Evolutionary conservation across 306 rosid genomes (phyloP).

Genomic region (Sicyos baderoa): DNA sequence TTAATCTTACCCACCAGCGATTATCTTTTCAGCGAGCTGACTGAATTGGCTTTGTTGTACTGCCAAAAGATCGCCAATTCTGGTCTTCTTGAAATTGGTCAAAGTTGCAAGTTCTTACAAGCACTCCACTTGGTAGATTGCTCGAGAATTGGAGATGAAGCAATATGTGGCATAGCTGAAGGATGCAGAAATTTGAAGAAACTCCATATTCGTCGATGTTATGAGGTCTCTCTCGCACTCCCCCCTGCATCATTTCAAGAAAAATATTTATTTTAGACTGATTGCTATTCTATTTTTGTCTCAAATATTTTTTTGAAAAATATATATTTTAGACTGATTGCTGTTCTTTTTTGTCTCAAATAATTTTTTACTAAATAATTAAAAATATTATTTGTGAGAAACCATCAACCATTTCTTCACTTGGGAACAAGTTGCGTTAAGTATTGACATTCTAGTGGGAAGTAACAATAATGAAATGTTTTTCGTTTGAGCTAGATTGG

Average conservation of each 20-base stretch:
- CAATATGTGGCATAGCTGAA: constrained; percentile 66
- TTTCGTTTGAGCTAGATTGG: constrained; percentile 44
- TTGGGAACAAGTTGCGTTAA: background rate
- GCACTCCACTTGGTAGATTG: constrained; percentile 93
- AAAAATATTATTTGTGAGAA: background rate
- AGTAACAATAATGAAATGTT: background rate
- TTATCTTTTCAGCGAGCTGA: constrained; percentile 45
- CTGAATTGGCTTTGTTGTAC: constrained; percentile 68
- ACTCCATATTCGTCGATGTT: constrained; percentile 83
- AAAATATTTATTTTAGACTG: background rate
- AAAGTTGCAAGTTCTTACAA: constrained; percentile 76
- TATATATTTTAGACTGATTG: background rate
- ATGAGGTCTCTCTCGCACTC: constrained; percentile 47
- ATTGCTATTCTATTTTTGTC: background rate
- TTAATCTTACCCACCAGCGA: background rate
- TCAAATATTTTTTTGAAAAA: background rate
- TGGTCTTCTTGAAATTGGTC: constrained; percentile 71
- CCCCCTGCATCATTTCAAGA: background rate
- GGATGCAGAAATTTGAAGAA: constrained; percentile 87
- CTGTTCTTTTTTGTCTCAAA: background rate
- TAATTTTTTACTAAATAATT: background rate
- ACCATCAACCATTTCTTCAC: background rate
- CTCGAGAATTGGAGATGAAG: constrained; percentile 82
- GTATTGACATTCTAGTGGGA: background rate
- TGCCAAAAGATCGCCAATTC: constrained; percentile 72